These are phyloP conservation scores for Arctium minus DNA, from an alignment of 129 eudicot species.

Conservation along the genomic window DNA sequence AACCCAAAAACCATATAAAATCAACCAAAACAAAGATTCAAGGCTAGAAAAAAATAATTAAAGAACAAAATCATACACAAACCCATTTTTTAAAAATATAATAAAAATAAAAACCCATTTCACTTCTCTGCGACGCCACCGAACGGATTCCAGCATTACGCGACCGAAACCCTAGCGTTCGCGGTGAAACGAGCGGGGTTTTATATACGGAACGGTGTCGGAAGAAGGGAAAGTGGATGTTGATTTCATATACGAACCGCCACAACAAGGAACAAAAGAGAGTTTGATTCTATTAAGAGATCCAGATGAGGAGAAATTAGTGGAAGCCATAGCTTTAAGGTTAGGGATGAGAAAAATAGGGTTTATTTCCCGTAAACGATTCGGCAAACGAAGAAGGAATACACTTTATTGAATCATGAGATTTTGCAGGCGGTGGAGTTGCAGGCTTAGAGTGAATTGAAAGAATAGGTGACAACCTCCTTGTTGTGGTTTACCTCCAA, in stretches of 20 bases:
- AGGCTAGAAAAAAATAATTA: too few relatives aligned
- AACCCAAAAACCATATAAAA: too few relatives aligned
- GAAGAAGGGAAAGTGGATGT: conserved; percentile 80
- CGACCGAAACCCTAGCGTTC: conserved; percentile 71
- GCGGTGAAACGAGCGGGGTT: conserved; percentile 80
- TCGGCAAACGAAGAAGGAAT: conserved; percentile 71
- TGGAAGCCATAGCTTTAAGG: conserved; percentile 81
- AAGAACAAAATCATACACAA: too few relatives aligned
- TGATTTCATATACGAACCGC: conserved; percentile 85
- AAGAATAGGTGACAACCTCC: conserved; percentile 99
- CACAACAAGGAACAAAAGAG: conserved; percentile 73
- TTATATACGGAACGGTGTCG: conserved; percentile 82
- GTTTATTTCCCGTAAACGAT: conserved; percentile 82
- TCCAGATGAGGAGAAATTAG: conserved; percentile 67
- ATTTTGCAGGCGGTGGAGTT: conserved; percentile 81
- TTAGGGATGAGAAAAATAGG: conserved; percentile 93
- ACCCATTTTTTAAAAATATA: too few relatives aligned
- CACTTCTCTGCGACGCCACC: conserved; percentile 79
- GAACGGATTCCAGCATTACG: conserved; percentile 82
- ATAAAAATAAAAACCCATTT: too few relatives aligned
- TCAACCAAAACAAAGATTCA: too few relatives aligned
- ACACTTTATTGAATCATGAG: conserved; percentile 75
- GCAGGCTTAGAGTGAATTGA: conserved; percentile 71
- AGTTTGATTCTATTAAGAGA: conserved; percentile 53
- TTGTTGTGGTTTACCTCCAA: too few relatives aligned